phyloP scores from a whole-genome alignment of 768 basidiomycete species.

The Podaxis pistillaris region DNA sequence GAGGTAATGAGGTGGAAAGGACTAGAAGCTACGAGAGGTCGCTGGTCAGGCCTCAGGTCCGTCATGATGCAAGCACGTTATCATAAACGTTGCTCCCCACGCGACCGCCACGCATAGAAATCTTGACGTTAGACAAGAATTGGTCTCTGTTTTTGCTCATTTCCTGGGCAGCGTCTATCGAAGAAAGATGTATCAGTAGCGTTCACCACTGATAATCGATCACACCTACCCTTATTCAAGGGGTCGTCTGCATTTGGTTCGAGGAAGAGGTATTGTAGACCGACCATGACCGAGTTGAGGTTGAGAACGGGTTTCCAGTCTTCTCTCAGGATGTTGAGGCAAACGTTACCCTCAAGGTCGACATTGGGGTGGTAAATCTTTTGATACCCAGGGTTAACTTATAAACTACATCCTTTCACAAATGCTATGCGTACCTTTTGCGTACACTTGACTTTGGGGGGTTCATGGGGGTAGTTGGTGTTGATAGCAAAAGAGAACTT shows the following conservation, averaged over 20 bases:
- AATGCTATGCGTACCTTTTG: constrained; percentile 64
- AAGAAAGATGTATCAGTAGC: constrained; percentile 11
- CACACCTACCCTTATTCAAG: constrained; percentile 84
- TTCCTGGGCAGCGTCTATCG: constrained; percentile 91
- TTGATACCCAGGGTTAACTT: constrained; percentile 10
- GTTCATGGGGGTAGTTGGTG: constrained; percentile 98
- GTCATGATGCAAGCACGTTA: constrained; percentile 57
- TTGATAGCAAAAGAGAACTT: constrained; percentile 94
- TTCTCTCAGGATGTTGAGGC: constrained; percentile 96
- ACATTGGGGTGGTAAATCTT: constrained; percentile 99
- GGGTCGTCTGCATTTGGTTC: constrained; percentile 99
- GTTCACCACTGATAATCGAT: constrained; percentile 1
- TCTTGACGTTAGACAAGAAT: constrained; percentile 84
- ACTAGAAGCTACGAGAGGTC: constrained; percentile 16
- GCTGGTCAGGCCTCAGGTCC: constrained; percentile 10
- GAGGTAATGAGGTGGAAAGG: constrained; percentile 19
- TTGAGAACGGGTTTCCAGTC: constrained; percentile 99
- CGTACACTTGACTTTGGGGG: constrained; percentile 97
- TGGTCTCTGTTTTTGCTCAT: constrained; percentile 84
- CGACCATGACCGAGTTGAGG: constrained; percentile 97
- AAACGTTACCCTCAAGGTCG: constrained; percentile 97
- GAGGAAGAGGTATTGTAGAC: constrained; percentile 95
- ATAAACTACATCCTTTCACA: background rate
- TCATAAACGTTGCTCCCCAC: constrained; percentile 83
- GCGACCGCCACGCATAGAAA: constrained; percentile 77